These are phyloP conservation scores for Blastocystis sp. DNA, from an alignment of 352 stramenopile genomes.

Conservation along the genomic window DNA sequence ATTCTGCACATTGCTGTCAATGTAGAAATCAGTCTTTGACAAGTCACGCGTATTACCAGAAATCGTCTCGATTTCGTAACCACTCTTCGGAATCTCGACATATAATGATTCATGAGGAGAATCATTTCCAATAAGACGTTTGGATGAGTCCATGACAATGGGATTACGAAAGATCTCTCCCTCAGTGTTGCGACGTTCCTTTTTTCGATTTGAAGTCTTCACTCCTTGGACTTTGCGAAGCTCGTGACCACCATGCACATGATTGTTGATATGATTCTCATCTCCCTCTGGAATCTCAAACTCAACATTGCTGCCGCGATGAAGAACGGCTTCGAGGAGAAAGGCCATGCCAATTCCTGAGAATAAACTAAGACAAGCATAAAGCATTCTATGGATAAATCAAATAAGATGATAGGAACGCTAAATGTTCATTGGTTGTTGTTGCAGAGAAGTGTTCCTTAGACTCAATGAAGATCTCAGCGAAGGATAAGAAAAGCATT, in stretches of 20 bases:
- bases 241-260: neutral
- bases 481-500: conserved; percentile 74
- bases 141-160: neutral
- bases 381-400: conserved; percentile 11
- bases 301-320: conserved; percentile 49
- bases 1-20: conserved; percentile 34
- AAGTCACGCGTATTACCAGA: conserved; percentile 41
- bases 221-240: neutral
- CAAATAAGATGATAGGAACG: conserved; percentile 53
- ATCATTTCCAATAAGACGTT: neutral
- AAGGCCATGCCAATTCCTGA: conserved; percentile 61
- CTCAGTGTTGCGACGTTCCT: neutral
- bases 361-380: conserved; percentile 63
- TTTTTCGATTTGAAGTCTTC: neutral
- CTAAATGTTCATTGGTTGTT: neutral
- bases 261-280: neutral
- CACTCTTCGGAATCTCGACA: neutral
- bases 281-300: conserved; percentile 4
- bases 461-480: conserved; percentile 71
- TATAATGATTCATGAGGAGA: neutral
- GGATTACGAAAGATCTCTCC: conserved; percentile 33
- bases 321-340: conserved; percentile 63
- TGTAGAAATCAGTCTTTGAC: neutral
- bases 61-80: conserved; percentile 25
- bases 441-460: conserved; percentile 55